Evolutionary conservation across 495 filamentous ascomycete genomes (phyloP), one percentile per base, ranked within the genome.

Genomic region (Xylaria grammica): DNA sequence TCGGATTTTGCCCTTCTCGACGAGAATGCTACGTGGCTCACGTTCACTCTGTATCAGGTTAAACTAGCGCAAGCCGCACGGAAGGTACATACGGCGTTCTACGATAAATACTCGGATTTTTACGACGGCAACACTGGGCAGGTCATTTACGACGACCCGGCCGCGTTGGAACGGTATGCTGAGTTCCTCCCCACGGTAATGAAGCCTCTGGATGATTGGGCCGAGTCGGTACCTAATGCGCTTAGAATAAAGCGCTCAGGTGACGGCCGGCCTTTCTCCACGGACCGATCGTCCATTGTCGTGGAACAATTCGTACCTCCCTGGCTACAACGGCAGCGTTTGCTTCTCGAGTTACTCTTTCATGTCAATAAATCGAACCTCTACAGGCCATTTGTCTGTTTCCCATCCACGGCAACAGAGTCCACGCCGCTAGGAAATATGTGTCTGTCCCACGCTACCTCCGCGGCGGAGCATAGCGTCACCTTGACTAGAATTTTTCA

Each of bases 261-360:
- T n/a, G 36, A 48, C 15, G 76, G 77, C 6, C 44, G 58, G 4
- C 59, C 79, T 20, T 75, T 82, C 53, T 82, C 82, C 6, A 81
- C 75, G 2, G 67, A 69, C 13, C 29, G 40, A 11, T 48, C 63
- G n/a, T 53, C 59, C 0, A 62, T 82, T 2, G 56, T 73, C 2
- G 65, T 84, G 27, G 74, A 79, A 27, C 69, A 48, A 13, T 78
- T 72, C 50, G 72, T 74, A 9, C 62, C 74, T 46, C 50, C 48
- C 11, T 82, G 79, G 79, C 57, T 81, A 13, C 78, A 80, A 49
- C 74, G 77, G 15, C 82, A 84, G 60, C 76, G 79, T 5, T 36
- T 83, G 1, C 67, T 79, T 56, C 74, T 84, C 3, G 81, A 84
- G 45, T 71, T 79, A 0, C 60, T 75, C 2, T 83, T 82, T 48